Conservation (phyloP, 176 grass and related monocot species). For the Aegilops longissima region DNA sequence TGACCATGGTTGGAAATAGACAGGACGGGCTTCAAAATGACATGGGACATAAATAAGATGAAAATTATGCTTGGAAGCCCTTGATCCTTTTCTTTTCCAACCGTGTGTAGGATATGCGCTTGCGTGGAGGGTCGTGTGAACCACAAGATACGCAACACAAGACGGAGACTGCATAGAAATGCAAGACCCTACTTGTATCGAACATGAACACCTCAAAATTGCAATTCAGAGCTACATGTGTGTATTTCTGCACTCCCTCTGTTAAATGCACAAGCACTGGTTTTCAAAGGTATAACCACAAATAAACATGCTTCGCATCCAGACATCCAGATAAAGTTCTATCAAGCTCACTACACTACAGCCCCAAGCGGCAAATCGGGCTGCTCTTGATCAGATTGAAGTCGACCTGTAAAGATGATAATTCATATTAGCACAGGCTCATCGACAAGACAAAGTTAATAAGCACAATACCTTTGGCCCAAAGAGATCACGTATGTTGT, state of each 20-base stretch:
- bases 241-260: neutral
- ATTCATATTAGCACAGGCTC: constrained; percentile 9
- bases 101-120: too few relatives aligned
- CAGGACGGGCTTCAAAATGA: too few relatives aligned
- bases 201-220: neutral
- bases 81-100: too few relatives aligned
- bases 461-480: constrained; percentile 73
- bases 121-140: too few relatives aligned
- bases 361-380: constrained; percentile 79
- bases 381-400: constrained; percentile 88
- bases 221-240: neutral
- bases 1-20: too few relatives aligned
- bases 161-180: too few relatives aligned
- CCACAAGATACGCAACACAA: too few relatives aligned
- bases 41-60: too few relatives aligned
- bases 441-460: neutral
- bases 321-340: neutral
- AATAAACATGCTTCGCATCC: neutral
- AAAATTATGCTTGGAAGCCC: too few relatives aligned
- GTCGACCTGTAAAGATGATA: constrained; percentile 66
- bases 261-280: constrained; percentile 1
- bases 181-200: too few relatives aligned
- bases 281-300: neutral
- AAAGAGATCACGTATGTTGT: constrained; percentile 93
- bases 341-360: constrained; percentile 33